Conservation (phyloP, 176 grass and related monocot species). For the Coix lacrymajobi region DNA sequence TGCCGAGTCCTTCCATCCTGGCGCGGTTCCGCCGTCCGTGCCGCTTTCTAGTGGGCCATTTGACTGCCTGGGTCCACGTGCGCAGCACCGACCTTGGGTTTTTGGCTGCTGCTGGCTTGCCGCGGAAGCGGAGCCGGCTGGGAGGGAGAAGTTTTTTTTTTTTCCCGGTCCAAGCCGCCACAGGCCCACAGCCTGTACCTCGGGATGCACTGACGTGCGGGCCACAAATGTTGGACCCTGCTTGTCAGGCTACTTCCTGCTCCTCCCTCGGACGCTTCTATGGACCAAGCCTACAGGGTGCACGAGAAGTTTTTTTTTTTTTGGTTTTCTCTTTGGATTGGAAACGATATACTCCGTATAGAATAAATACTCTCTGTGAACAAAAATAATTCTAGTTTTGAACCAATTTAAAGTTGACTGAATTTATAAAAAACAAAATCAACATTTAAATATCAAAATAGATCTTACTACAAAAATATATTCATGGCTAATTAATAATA, state of each 20-base stretch:
- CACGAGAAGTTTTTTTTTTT: no score
- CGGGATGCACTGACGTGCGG: not conserved
- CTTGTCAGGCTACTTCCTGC: not conserved
- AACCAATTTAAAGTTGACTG: no score
- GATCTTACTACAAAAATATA: no score
- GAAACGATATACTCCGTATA: no score
- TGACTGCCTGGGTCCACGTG: not conserved
- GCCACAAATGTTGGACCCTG: not conserved
- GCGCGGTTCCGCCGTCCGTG: not conserved
- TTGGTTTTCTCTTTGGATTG: no score
- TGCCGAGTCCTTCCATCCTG: not conserved
- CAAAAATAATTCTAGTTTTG: no score
- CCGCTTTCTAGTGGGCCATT: not conserved
- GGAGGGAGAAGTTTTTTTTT: not conserved
- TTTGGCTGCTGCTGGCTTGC: no score
- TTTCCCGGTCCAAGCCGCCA: not conserved
- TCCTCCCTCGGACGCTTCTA: not conserved
- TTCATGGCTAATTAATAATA: no score
- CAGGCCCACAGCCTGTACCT: not conserved
- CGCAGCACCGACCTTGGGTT: not conserved
- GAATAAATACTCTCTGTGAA: no score
- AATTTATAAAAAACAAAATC: no score
- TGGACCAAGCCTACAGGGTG: conserved; percentile 9
- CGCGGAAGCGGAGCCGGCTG: not conserved
- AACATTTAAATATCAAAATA: no score